phyloP scores from a whole-genome alignment of 1,284 basidiomycete species.

The Cutaneotrichosporon cyanovorans region DNA sequence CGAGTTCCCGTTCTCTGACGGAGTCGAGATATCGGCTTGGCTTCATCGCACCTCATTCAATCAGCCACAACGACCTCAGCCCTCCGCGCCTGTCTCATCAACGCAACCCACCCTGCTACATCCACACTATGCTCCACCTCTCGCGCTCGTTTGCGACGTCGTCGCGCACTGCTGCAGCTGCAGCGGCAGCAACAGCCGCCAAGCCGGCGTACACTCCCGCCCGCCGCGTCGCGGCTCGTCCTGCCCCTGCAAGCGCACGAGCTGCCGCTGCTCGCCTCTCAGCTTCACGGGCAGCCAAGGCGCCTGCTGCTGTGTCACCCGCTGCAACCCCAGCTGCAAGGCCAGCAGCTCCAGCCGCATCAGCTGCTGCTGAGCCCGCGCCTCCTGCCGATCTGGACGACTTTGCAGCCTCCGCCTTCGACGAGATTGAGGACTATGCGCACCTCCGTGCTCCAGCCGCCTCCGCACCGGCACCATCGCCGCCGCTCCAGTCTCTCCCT shows the following conservation, averaged over 20 bases:
- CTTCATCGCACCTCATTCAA: no score
- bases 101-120: neutral
- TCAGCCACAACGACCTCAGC: neutral
- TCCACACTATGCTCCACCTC: neutral
- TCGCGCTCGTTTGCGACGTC: neutral
- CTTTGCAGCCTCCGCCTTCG: conserved; percentile 4
- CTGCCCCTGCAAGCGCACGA: conserved; percentile 7
- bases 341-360: neutral
- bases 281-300: conserved; percentile 1
- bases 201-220: no score
- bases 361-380: neutral
- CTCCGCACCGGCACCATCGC: neutral
- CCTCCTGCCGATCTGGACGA: conserved; percentile 2
- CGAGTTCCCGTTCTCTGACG: no score
- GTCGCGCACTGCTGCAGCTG: neutral
- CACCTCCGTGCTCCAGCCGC: conserved; percentile 1
- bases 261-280: conserved; percentile 1
- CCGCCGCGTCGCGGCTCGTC: neutral
- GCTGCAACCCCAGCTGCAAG: neutral
- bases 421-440: conserved; percentile 22
- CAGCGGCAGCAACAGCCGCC: neutral
- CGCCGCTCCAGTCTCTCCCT: conserved; percentile 17
- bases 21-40: no score
- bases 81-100: neutral
- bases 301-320: neutral